These are phyloP conservation scores for Mycena maculata DNA, from an alignment of 768 basidiomycete species.

Conservation along the genomic window DNA sequence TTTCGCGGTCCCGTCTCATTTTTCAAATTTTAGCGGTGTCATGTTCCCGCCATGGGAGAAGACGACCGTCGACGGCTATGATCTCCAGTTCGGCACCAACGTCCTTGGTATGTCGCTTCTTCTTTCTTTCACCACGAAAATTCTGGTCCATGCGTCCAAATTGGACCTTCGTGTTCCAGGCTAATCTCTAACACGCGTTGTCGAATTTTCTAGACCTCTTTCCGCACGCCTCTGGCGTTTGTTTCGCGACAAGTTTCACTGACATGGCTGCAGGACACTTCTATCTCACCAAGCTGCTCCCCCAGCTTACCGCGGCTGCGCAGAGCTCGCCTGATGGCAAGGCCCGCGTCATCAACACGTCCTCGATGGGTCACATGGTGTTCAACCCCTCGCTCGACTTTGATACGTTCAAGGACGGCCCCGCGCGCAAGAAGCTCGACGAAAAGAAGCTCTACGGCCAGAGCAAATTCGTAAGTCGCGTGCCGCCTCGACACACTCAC, in stretches of 20 bases:
- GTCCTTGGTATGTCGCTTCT: conserved; percentile 53
- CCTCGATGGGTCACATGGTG: conserved; percentile 52
- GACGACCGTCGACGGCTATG: conserved; percentile 62
- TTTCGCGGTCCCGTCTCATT: neutral
- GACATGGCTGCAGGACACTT: conserved; percentile 51
- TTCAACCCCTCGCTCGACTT: conserved; percentile 48
- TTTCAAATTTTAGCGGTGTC: conserved; percentile 53
- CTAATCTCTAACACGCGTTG: no score
- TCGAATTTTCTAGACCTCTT: no score
- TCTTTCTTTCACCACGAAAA: neutral
- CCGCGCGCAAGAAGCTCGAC: conserved; percentile 38
- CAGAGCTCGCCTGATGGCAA: conserved; percentile 52
- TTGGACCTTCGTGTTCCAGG: no score
- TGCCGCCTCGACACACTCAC: neutral
- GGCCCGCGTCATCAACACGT: conserved; percentile 59
- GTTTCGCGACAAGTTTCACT: no score
- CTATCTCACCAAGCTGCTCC: conserved; percentile 62
- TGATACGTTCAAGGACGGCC: conserved; percentile 52
- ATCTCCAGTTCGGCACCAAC: conserved; percentile 68
- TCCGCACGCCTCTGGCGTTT: no score
- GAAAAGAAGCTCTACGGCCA: conserved; percentile 43
- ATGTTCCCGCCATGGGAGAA: conserved; percentile 55
- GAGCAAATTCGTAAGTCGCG: conserved; percentile 57
- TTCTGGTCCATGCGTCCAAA: no score
- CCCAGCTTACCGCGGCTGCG: conserved; percentile 54